Evolutionary conservation across 202 grass and related monocot species (phyloP).

Genomic region (Eragrostis tef): DNA sequence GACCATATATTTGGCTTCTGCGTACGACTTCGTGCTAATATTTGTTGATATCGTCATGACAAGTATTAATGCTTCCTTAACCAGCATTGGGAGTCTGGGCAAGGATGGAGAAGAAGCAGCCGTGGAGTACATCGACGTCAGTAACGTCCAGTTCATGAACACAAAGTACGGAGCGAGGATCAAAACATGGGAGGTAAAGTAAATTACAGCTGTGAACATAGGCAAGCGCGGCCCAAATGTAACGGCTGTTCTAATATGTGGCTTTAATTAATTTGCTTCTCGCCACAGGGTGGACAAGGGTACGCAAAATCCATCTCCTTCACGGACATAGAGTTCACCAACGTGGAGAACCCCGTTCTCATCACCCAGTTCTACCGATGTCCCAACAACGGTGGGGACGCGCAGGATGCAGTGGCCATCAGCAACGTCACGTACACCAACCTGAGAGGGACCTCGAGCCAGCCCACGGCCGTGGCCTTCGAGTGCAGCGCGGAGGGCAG

Average conservation of each 20-base stretch:
- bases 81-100: conserved; percentile 58
- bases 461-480: conserved; percentile 32
- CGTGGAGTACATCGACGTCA: conserved; percentile 56
- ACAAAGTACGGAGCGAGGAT: conserved; percentile 55
- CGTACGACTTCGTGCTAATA: too few relatives aligned
- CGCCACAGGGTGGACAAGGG: conserved; percentile 46
- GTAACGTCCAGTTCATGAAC: conserved; percentile 46
- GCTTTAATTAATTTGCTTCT: not conserved
- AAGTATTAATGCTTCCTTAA: not conserved
- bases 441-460: conserved; percentile 39
- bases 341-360: conserved; percentile 44
- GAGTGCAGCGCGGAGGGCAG: conserved; percentile 33
- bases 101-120: not conserved
- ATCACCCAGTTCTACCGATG: conserved; percentile 57
- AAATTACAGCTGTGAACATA: not conserved
- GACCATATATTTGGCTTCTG: too few relatives aligned
- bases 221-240: not conserved
- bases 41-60: too few relatives aligned
- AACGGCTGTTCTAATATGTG: not conserved
- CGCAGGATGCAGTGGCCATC: conserved; percentile 40
- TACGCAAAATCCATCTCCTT: conserved; percentile 51
- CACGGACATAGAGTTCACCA: conserved; percentile 37
- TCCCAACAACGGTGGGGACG: not conserved
- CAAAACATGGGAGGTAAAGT: conserved; percentile 57
- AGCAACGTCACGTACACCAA: conserved; percentile 43